Conservation (phyloP, 306 rosid species). For the Prunus salicina region DNA sequence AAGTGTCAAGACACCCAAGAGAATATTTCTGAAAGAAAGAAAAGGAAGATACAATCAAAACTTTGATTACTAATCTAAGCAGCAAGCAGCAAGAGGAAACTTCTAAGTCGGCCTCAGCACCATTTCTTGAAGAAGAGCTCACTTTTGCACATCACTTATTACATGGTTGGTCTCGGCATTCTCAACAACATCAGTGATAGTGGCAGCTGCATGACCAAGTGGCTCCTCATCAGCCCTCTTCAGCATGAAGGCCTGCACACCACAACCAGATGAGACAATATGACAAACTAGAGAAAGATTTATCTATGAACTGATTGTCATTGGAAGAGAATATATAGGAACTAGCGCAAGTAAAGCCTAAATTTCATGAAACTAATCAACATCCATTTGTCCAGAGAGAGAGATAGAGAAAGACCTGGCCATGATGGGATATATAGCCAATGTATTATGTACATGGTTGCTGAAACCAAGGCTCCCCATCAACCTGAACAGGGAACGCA, state of each 20-base stretch:
- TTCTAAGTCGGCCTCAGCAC: too few relatives aligned
- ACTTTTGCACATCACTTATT: constrained; percentile 84
- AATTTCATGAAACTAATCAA: background rate
- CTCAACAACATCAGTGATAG: constrained; percentile 90
- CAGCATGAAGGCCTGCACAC: constrained; percentile 87
- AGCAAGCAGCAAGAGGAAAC: too few relatives aligned
- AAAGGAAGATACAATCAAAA: too few relatives aligned
- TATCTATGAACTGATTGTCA: background rate
- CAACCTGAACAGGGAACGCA: too few relatives aligned
- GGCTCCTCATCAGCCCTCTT: constrained; percentile 90
- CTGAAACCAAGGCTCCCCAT: constrained; percentile 71
- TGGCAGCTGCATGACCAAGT: constrained; percentile 97
- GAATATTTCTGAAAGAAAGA: too few relatives aligned
- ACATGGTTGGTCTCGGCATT: constrained; percentile 84
- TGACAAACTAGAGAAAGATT: background rate
- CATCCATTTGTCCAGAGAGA: constrained; percentile 6
- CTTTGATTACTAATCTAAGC: too few relatives aligned
- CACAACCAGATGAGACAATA: background rate
- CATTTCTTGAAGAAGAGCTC: constrained; percentile 97
- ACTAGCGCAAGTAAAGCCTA: background rate
- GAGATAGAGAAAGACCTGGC: constrained; percentile 59
- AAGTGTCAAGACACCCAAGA: too few relatives aligned
- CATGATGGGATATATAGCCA: constrained; percentile 72
- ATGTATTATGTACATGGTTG: constrained; percentile 46
- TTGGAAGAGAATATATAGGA: background rate